Conservation (phyloP, 495 filamentous ascomycete genomes). For the Hamigera avellanea region DNA sequence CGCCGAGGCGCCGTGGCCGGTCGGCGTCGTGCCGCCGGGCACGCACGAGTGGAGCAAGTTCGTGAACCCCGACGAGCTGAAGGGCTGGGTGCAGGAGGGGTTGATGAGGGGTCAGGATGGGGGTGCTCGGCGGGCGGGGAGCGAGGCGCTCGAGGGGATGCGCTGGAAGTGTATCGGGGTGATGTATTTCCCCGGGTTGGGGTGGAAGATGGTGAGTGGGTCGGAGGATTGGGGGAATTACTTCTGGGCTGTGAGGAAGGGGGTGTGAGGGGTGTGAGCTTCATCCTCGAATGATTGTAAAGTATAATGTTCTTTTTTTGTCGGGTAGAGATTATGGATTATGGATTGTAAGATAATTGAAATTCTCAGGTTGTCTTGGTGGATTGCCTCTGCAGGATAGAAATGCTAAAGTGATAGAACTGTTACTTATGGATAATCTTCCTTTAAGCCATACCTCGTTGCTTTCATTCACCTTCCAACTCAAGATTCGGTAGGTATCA, state of each 20-base stretch:
- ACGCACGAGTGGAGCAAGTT: conserved; percentile 97
- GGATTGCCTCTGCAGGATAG: too few relatives aligned
- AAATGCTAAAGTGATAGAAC: too few relatives aligned
- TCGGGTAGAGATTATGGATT: too few relatives aligned
- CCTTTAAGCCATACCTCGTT: too few relatives aligned
- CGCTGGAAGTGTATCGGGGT: conserved; percentile 59
- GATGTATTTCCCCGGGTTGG: conserved; percentile 79
- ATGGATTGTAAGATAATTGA: too few relatives aligned
- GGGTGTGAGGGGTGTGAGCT: too few relatives aligned
- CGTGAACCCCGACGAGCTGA: conserved; percentile 74
- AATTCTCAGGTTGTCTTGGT: too few relatives aligned
- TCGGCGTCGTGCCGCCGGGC: conserved; percentile 77
- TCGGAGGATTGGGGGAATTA: conserved; percentile 91
- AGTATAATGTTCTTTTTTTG: too few relatives aligned
- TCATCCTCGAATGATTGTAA: too few relatives aligned
- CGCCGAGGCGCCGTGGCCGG: conserved; percentile 67
- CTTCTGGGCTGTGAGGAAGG: conserved; percentile 79
- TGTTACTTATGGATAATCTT: too few relatives aligned
- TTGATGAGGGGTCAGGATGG: conserved; percentile 18
- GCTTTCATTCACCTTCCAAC: too few relatives aligned
- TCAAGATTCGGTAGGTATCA: too few relatives aligned
- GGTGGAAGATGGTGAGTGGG: conserved; percentile 76
- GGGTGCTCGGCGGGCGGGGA: conserved; percentile 34
- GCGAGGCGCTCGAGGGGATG: conserved; percentile 34
- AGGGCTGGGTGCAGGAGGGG: conserved; percentile 42